Conservation (phyloP, 805 yeast species). For the Candida pseudofarinosa region DNA sequence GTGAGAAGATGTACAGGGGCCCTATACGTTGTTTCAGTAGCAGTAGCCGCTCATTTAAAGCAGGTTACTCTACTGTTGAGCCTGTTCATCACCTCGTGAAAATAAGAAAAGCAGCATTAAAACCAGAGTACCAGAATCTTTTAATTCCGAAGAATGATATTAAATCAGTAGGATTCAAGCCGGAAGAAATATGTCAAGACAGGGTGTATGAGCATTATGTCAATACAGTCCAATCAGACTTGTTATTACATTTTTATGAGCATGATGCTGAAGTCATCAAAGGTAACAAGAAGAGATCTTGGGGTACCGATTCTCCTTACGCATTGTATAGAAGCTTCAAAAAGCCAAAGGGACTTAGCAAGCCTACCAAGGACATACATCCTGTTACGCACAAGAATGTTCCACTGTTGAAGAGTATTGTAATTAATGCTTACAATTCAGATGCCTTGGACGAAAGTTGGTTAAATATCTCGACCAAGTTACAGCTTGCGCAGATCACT, state of each 20-base stretch:
- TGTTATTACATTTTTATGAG: constrained; percentile 70
- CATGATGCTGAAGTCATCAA: constrained; percentile 53
- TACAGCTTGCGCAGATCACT: constrained; percentile 91
- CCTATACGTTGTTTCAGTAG: constrained; percentile 29
- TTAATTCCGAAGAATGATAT: constrained; percentile 69
- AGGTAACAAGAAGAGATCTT: constrained; percentile 73
- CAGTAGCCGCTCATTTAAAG: constrained; percentile 46
- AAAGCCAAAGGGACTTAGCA: constrained; percentile 71
- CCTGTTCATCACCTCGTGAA: constrained; percentile 91
- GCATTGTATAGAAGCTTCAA: constrained; percentile 76
- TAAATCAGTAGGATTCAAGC: constrained; percentile 73
- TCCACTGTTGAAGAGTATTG: constrained; percentile 66
- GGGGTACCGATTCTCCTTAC: constrained; percentile 89
- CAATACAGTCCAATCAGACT: constrained; percentile 70
- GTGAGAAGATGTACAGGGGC: constrained; percentile 13
- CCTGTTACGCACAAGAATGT: constrained; percentile 66
- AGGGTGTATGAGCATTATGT: constrained; percentile 73
- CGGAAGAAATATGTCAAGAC: constrained; percentile 72
- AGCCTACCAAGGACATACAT: constrained; percentile 68
- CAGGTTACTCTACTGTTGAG: constrained; percentile 62
- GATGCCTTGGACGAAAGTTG: constrained; percentile 68
- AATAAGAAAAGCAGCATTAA: constrained; percentile 67
- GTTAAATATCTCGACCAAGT: constrained; percentile 68
- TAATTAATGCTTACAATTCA: constrained; percentile 72
- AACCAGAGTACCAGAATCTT: constrained; percentile 69